Evolutionary conservation across 169 alveolate genomes (phyloP), one percentile per base, ranked within the genome.

Genomic region (Neospora caninum): DNA sequence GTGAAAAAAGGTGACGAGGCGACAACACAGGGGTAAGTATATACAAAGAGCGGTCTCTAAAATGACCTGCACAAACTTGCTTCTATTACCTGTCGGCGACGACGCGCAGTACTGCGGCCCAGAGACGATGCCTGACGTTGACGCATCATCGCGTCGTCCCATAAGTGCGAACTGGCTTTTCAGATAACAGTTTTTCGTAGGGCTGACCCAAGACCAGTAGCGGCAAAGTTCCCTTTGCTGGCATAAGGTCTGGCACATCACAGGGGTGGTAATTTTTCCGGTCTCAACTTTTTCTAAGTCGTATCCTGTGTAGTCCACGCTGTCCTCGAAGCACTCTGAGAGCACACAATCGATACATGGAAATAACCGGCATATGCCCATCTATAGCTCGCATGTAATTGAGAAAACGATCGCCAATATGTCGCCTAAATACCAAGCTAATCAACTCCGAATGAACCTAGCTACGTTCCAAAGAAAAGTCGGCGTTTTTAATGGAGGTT

Each of bases 271-370:
- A 0, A 92, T 42, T 29, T 41, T 38, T 6, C 94, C 39, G 22
- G 83, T 89, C 41, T 92, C 94, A n/a, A 92, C 41, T n/a, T 86
- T 92, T 34, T 92, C 94, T 4, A 92, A 20, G 67, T 92, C 94
- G 86, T 80, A 82, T 18, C 94, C 94, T 16, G 29, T 49, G 70
- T 54, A 64, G 73, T 92, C 94, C 29, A 92, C 84, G 39, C 94
- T 89, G 18, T n/a, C 83, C 49, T 92, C 94, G 45, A 64, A 58
- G 84, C 94, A 92, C 16, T 27, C 89, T 82, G 89, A 0, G 9
- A 2, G n/a, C 84, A 73, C 45, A 73, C 22, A n/a, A 34, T 31
- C n/a, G 49, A 10, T 69, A 69, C 42, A 18, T 10, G 39, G 39
- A 36, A 73, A n/a, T 13, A 73, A 73, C 1, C 20, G 34, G 9